Evolutionary conservation across 2,329 filamentous ascomycete species (phyloP).

Genomic region (Hymenotorrendiella dingleyae): DNA sequence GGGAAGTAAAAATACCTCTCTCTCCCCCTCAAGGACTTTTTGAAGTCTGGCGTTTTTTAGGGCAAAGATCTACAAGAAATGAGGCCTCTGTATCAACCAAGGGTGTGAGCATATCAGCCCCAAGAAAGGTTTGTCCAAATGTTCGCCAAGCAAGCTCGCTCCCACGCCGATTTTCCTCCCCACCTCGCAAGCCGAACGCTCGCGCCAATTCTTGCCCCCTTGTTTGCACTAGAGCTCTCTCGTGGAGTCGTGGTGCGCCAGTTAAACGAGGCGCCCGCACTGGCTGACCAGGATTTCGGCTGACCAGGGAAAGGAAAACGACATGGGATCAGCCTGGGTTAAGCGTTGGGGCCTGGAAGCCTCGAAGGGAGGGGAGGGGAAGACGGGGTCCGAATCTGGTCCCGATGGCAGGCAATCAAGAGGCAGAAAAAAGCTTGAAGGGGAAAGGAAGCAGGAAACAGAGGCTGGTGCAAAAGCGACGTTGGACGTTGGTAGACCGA

Average conservation of each 20-base stretch:
- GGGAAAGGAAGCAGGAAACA: too few relatives aligned
- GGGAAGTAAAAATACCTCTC: background rate
- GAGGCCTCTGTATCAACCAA: background rate
- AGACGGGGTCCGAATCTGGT: too few relatives aligned
- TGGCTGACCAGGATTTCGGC: conserved; percentile 2
- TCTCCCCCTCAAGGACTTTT: too few relatives aligned
- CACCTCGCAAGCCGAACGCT: conserved; percentile 13
- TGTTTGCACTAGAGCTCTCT: conserved; percentile 7
- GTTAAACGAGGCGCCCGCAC: conserved; percentile 8
- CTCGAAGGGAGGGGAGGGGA: background rate
- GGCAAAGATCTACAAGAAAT: too few relatives aligned
- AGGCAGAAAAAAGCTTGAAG: background rate
- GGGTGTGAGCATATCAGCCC: conserved; percentile 1
- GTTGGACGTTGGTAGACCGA: too few relatives aligned
- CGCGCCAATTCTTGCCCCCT: conserved; percentile 16
- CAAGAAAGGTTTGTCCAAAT: conserved; percentile 2
- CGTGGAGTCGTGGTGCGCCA: conserved; percentile 2
- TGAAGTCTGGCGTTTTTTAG: too few relatives aligned
- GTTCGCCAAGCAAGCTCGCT: conserved; percentile 8
- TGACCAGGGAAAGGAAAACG: background rate
- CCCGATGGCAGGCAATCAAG: background rate
- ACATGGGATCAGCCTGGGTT: too few relatives aligned
- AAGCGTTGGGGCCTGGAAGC: too few relatives aligned
- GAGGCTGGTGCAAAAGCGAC: too few relatives aligned
- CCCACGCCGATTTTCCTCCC: conserved; percentile 6